phyloP scores from a whole-genome alignment of 129 eudicot genomes.

The Solidago caesia region DNA sequence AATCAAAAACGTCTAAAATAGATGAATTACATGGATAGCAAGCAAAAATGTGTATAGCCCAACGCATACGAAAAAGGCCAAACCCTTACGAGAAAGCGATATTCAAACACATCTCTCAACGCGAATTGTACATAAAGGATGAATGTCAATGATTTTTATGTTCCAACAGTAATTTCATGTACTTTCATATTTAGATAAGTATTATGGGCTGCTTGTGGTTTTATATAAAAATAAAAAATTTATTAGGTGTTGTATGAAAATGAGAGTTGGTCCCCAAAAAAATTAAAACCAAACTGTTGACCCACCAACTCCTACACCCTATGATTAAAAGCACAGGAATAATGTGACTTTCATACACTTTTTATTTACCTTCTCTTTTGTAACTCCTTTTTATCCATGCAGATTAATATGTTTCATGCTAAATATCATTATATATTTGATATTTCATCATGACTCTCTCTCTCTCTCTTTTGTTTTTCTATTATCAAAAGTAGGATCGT shows the following conservation, averaged over 20 bases:
- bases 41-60: no score
- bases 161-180: neutral
- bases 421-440: no score
- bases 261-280: constrained; percentile 53
- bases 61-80: no score
- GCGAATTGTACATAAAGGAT: no score
- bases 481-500: neutral
- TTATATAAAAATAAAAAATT: neutral
- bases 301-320: constrained; percentile 61
- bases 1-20: no score
- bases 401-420: constrained; percentile 5
- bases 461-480: no score
- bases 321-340: constrained; percentile 67
- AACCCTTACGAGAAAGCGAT: no score
- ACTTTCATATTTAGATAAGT: constrained; percentile 2
- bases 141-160: neutral
- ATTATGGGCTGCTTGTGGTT: neutral
- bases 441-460: no score
- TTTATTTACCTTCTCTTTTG: constrained; percentile 14
- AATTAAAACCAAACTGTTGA: constrained; percentile 52
- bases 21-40: no score
- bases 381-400: constrained; percentile 16
- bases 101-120: no score
- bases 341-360: constrained; percentile 51
- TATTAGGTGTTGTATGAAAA: constrained; percentile 30